Percentiles rank a stretch among this genome's conserved stretches.
Conservation (phyloP, 108 stramenopile species). For the Conticribra weissflogii region DNA sequence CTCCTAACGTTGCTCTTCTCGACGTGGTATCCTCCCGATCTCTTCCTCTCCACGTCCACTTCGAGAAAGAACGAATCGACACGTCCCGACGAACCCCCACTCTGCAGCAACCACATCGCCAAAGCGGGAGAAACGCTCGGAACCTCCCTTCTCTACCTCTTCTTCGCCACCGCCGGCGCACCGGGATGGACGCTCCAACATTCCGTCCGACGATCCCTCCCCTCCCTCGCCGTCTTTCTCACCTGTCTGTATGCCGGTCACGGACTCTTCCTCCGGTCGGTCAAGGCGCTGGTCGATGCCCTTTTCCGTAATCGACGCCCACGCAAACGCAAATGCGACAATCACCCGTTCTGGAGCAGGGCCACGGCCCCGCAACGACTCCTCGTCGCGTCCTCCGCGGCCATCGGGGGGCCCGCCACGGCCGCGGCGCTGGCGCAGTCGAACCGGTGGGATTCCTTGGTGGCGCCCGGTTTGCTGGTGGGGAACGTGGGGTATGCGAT, state of each 20-base stretch:
- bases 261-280: slow-evolving; percentile 49
- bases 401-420: slow-evolving; percentile 87
- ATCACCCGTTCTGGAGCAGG: slow-evolving; percentile 26
- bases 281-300: slow-evolving; percentile 33
- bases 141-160: slow-evolving; percentile 68
- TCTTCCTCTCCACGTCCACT: slow-evolving; percentile 28
- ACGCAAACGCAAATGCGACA: no score
- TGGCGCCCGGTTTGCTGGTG: slow-evolving; percentile 71
- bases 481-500: slow-evolving; percentile 86
- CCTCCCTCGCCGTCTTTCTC: slow-evolving; percentile 66
- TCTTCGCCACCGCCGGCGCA: slow-evolving; percentile 87
- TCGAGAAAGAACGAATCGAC: background rate
- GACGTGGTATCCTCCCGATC: slow-evolving; percentile 43
- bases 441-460: slow-evolving; percentile 61
- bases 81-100: background rate
- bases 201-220: slow-evolving; percentile 61
- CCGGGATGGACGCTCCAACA: slow-evolving; percentile 74
- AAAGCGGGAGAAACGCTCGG: slow-evolving; percentile 63
- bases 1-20: slow-evolving; percentile 66
- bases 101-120: slow-evolving; percentile 22
- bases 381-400: slow-evolving; percentile 75
- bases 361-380: slow-evolving; percentile 64
- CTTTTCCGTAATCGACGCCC: no score
- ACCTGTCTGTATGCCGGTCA: slow-evolving; percentile 68
- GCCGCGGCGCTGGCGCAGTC: slow-evolving; percentile 81